Evolutionary conservation across 768 basidiomycete genomes (phyloP).

Genomic region (Lepiota subincarnata): DNA sequence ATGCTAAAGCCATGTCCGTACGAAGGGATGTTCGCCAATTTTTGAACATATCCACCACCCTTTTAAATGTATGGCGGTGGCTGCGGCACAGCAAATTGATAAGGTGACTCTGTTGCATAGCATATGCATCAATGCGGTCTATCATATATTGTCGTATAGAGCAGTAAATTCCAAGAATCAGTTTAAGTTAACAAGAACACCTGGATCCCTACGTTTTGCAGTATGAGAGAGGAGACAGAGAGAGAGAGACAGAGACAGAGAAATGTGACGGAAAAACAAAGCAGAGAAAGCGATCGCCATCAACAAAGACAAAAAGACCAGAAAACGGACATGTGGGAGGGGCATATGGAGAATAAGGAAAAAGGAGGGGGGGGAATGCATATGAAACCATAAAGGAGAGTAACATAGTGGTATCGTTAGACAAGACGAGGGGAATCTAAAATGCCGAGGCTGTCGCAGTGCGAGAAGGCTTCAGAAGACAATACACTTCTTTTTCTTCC

Average conservation of each 20-base stretch:
- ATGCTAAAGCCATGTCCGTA: conserved; percentile 25
- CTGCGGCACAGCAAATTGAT: conserved; percentile 12
- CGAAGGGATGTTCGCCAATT: conserved; percentile 6
- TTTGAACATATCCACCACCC: not conserved
- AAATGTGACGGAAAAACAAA: not conserved
- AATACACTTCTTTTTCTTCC: conserved; percentile 59
- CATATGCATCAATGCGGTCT: not conserved
- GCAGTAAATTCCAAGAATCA: conserved; percentile 11
- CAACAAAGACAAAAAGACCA: conserved; percentile 1
- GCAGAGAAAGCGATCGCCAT: conserved; percentile 1
- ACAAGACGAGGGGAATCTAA: conserved; percentile 63
- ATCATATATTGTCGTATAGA: too few species aligned
- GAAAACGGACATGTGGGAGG: conserved; percentile 13
- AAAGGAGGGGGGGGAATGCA: conserved; percentile 23
- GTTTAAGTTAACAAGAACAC: conserved; percentile 8
- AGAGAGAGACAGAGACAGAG: conserved; percentile 12
- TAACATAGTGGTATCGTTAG: conserved; percentile 75
- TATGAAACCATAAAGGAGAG: conserved; percentile 27
- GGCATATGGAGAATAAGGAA: conserved; percentile 17
- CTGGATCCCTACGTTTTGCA: conserved; percentile 14
- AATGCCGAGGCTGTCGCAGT: conserved; percentile 52
- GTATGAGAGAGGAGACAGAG: conserved; percentile 21
- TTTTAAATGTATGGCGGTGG: not conserved
- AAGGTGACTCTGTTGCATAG: conserved; percentile 1
- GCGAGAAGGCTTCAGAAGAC: conserved; percentile 71